Evolutionary conservation across 495 filamentous ascomycete species (phyloP).

Genomic region (Apiosordaria backusii): DNA sequence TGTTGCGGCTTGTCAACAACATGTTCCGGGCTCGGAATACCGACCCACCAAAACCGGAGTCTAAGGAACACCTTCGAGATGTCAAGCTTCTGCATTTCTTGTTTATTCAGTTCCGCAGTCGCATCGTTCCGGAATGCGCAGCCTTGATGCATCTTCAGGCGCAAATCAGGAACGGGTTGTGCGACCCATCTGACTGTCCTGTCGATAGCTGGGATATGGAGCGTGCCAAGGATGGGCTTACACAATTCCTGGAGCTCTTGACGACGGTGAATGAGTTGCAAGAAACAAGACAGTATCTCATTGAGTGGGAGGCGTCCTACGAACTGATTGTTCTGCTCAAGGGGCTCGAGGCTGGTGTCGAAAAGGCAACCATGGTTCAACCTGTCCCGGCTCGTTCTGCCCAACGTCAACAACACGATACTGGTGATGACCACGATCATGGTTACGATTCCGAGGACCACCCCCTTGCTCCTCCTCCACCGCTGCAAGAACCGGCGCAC

Average conservation of each 20-base stretch:
- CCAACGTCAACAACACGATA: conserved; percentile 15
- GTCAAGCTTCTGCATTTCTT: conserved; percentile 75
- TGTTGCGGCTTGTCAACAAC: conserved; percentile 82
- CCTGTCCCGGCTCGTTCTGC: conserved; percentile 21
- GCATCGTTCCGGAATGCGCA: conserved; percentile 87
- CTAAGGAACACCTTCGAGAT: conserved; percentile 46
- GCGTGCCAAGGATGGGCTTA: conserved; percentile 75
- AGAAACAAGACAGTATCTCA: conserved; percentile 59
- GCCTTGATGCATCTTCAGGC: conserved; percentile 90
- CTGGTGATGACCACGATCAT: conserved; percentile 30
- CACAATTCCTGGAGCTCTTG: conserved; percentile 90
- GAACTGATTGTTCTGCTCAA: conserved; percentile 82
- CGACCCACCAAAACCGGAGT: conserved; percentile 51
- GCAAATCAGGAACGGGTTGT: conserved; percentile 60
- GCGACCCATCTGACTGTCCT: conserved; percentile 71
- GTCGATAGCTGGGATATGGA: conserved; percentile 97
- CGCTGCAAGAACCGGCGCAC: conserved; percentile 69
- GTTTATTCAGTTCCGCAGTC: conserved; percentile 84
- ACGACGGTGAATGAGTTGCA: conserved; percentile 78
- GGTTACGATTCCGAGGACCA: conserved; percentile 44
- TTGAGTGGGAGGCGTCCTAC: conserved; percentile 82
- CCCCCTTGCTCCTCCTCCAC: conserved; percentile 54
- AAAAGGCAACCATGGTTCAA: conserved; percentile 51
- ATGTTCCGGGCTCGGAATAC: conserved; percentile 72
- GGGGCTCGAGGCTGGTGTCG: conserved; percentile 79